phyloP scores from a whole-genome alignment of 2,329 filamentous ascomycete species.

The Aureobasidium musti region DNA sequence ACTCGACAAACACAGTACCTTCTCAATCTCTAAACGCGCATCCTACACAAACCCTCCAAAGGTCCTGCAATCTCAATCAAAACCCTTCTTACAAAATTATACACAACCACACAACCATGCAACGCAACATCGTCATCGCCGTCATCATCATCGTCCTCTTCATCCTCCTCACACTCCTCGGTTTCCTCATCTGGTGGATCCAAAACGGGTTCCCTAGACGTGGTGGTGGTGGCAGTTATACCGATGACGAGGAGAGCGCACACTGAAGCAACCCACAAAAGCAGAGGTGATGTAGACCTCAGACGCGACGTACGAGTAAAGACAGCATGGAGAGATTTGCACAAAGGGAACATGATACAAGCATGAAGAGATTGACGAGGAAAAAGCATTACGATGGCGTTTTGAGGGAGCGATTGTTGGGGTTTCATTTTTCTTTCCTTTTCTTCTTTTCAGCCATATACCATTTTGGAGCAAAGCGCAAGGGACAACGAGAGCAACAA shows the following conservation, averaged over 20 bases:
- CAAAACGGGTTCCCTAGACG: constrained; percentile 43
- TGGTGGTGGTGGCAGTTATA: constrained; percentile 36
- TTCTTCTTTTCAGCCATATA: constrained; percentile 1
- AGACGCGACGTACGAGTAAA: neutral
- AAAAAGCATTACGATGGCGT: constrained; percentile 9
- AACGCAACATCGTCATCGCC: constrained; percentile 56
- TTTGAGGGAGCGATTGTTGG: neutral
- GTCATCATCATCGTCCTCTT: constrained; percentile 57
- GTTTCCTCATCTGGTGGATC: constrained; percentile 53
- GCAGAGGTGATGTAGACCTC: neutral
- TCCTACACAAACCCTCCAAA: too few species aligned
- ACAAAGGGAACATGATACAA: neutral
- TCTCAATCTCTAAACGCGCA: too few species aligned
- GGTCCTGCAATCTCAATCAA: neutral
- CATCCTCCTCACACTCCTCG: constrained; percentile 53
- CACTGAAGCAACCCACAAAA: neutral
- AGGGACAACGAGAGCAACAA: neutral
- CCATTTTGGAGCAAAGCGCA: neutral
- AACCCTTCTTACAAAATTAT: neutral
- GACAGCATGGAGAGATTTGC: neutral
- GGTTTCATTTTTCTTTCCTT: neutral
- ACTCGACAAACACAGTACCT: too few species aligned
- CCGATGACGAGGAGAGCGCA: constrained; percentile 37
- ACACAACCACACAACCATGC: constrained; percentile 41
- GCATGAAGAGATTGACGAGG: neutral